Percentiles rank a stretch among this genome's conserved stretches.
Conservation (phyloP, 129 eudicot genomes). For the Logfia minima region DNA sequence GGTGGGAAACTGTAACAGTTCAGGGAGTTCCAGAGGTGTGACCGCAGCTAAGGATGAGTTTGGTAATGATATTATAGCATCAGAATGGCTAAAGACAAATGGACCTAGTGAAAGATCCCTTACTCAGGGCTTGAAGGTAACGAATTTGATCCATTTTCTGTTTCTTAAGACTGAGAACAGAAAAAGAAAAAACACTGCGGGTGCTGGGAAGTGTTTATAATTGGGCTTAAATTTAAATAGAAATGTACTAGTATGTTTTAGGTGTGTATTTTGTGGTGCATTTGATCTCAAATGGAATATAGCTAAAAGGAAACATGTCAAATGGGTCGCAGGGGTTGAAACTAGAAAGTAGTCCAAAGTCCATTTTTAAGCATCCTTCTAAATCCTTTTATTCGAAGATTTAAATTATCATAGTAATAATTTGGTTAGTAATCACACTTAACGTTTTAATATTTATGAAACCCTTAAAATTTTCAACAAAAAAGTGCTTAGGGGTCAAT, state of each 20-base stretch:
- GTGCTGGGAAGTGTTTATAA: background rate
- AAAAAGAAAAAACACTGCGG: background rate
- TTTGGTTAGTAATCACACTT: too few relatives aligned
- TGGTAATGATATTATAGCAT: conserved; percentile 66
- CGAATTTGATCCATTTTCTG: background rate
- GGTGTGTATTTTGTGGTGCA: background rate
- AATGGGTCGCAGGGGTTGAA: too few relatives aligned
- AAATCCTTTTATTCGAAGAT: too few relatives aligned
- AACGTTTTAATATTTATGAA: too few relatives aligned
- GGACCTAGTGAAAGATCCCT: conserved; percentile 81
- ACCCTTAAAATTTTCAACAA: too few relatives aligned
- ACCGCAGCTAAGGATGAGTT: conserved; percentile 67
- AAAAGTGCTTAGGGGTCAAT: too few relatives aligned
- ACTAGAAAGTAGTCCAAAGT: too few relatives aligned
- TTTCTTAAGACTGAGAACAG: background rate
- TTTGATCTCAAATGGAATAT: background rate
- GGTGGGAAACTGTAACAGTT: conserved; percentile 38
- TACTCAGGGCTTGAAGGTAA: conserved; percentile 80
- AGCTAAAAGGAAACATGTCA: background rate
- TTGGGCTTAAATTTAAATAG: background rate
- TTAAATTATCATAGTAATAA: too few relatives aligned
- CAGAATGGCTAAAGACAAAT: conserved; percentile 74
- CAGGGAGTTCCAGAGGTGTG: conserved; percentile 48
- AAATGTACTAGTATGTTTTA: background rate
- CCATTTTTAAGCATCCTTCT: too few relatives aligned